Conservation (phyloP, 768 basidiomycete genomes). For the Strobilomyces dryophilus region DNA sequence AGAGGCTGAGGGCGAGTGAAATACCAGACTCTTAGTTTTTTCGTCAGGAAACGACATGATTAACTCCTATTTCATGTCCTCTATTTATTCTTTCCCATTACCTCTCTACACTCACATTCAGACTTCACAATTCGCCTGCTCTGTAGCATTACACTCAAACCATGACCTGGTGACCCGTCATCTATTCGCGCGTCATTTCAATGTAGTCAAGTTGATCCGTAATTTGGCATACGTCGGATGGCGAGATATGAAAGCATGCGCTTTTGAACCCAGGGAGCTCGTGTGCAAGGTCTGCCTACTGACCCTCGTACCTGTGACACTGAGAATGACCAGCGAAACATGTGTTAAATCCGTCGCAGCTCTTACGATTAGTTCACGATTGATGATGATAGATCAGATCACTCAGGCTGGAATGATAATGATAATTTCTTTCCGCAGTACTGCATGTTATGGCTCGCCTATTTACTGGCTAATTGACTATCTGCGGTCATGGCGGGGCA, state of each 20-base stretch:
- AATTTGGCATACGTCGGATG: not conserved
- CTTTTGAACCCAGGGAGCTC: slow-evolving; percentile 4
- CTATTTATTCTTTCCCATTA: slow-evolving; percentile 8
- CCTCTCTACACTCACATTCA: not conserved
- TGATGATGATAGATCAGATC: slow-evolving; percentile 4
- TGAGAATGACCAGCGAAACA: not conserved
- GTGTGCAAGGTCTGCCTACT: slow-evolving; percentile 7
- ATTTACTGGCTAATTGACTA: not conserved
- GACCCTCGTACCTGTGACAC: not conserved
- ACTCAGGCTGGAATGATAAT: not conserved
- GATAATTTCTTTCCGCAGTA: not conserved
- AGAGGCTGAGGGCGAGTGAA: slow-evolving; percentile 15
- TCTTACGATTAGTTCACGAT: not conserved
- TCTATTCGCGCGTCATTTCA: slow-evolving; percentile 8
- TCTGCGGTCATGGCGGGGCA: too few relatives aligned
- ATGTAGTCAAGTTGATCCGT: not conserved
- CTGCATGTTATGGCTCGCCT: not conserved
- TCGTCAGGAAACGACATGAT: not conserved
- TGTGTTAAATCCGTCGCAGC: slow-evolving; percentile 13
- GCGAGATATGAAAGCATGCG: slow-evolving; percentile 12
- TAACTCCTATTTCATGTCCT: not conserved
- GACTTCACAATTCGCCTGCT: not conserved
- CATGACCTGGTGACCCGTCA: slow-evolving; percentile 7
- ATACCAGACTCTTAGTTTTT: not conserved
- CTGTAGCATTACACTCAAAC: slow-evolving; percentile 8